Conservation (phyloP, 805 yeast species). For the Starmerella stigmatis region DNA sequence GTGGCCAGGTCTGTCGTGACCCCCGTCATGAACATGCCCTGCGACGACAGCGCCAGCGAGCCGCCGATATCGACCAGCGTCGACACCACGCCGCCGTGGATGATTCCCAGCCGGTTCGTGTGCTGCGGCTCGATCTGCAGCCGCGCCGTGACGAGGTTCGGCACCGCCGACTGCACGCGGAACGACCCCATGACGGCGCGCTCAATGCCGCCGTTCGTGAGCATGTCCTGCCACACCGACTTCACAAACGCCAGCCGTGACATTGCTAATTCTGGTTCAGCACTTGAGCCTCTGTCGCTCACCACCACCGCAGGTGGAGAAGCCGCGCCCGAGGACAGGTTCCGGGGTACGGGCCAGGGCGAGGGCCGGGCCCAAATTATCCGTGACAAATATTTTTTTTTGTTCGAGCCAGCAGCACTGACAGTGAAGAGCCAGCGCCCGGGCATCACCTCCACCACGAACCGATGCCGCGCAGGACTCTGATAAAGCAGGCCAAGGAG, state of each 20-base stretch:
- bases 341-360: neutral
- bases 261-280: neutral
- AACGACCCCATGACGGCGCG: slow-evolving; percentile 21
- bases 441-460: too few species aligned
- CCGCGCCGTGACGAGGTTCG: slow-evolving; percentile 30
- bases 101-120: slow-evolving; percentile 33
- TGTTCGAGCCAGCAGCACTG: neutral
- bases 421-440: neutral
- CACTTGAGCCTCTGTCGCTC: too few species aligned
- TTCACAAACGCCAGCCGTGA: slow-evolving; percentile 23
- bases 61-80: slow-evolving; percentile 37
- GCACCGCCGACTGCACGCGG: slow-evolving; percentile 26
- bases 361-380: neutral
- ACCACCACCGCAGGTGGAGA: too few species aligned
- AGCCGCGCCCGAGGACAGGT: neutral
- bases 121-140: slow-evolving; percentile 31
- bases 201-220: slow-evolving; percentile 24
- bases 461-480: slow-evolving; percentile 3
- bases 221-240: slow-evolving; percentile 25
- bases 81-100: slow-evolving; percentile 37
- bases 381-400: slow-evolving; percentile 7
- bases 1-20: slow-evolving; percentile 36
- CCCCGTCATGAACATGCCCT: slow-evolving; percentile 36
- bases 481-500: slow-evolving; percentile 5
- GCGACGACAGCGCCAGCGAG: slow-evolving; percentile 35